A percentile compares a stretch with the other conserved stretches of the same genome.
Evolutionary conservation across 176 grass and related monocot species (phyloP).

Genomic region (Oryza meyeriana): DNA sequence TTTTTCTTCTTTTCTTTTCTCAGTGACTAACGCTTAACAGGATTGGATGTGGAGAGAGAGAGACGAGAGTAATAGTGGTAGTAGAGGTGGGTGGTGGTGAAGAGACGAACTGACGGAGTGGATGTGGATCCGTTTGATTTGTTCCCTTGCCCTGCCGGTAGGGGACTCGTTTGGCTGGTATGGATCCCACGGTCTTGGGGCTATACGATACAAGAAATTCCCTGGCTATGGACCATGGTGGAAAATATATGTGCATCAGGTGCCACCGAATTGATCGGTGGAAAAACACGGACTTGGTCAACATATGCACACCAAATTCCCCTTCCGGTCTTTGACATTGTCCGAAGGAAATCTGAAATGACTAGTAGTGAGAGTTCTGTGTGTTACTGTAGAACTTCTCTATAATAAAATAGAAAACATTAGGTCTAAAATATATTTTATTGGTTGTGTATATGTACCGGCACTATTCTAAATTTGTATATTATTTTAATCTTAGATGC

Average conservation of each 20-base stretch:
- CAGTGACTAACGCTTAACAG: background rate
- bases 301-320: no score
- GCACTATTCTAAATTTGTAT: no score
- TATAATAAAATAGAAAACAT: no score
- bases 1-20: background rate
- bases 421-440: no score
- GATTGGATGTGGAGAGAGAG: background rate
- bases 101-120: background rate
- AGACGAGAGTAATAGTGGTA: background rate
- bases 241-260: background rate
- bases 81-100: background rate
- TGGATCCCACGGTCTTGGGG: conserved; percentile 15
- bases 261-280: background rate
- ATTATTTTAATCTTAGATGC: no score
- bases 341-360: no score
- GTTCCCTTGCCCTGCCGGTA: conserved; percentile 24
- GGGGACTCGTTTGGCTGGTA: conserved; percentile 18
- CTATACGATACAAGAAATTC: background rate
- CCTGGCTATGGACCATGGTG: background rate
- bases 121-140: conserved; percentile 6
- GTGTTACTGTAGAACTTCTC: no score
- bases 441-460: no score
- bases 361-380: no score
- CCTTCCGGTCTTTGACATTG: no score
- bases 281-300: no score